phyloP scores from a whole-genome alignment of 306 rosid genomes.

The Cucumis cinereus region DNA sequence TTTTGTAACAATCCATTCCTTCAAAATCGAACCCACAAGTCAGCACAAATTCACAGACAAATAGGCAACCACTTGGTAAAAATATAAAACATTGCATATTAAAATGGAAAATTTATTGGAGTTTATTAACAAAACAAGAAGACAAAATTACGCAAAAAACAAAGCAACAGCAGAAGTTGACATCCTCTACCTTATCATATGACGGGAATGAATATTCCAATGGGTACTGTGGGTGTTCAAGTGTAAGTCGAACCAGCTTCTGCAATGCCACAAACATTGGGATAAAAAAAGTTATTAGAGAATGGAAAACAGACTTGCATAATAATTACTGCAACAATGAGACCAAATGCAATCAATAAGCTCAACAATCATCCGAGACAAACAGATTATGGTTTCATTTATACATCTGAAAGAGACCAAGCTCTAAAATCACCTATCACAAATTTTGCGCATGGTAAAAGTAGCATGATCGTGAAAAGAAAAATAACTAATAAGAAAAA shows the following conservation, averaged over 20 bases:
- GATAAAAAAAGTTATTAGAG: conserved; percentile 6
- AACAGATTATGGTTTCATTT: not conserved
- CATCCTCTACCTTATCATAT: conserved; percentile 43
- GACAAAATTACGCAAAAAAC: not conserved
- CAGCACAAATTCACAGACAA: not conserved
- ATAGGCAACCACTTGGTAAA: not conserved
- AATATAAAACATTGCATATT: not conserved
- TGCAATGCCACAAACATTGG: conserved; percentile 33
- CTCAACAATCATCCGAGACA: not conserved
- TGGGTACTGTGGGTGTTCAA: conserved; percentile 60
- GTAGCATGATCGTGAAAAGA: not conserved
- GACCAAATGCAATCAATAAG: not conserved
- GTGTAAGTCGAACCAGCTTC: conserved; percentile 63
- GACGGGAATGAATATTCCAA: conserved; percentile 48
- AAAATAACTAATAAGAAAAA: not conserved
- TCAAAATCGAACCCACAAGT: conserved; percentile 19
- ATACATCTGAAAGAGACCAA: not conserved
- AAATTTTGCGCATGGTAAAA: not conserved
- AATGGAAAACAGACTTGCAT: not conserved
- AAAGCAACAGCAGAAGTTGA: not conserved
- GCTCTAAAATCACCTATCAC: not conserved
- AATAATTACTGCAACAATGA: not conserved
- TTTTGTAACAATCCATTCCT: conserved; percentile 69
- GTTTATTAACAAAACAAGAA: not conserved
- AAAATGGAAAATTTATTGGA: not conserved